Conservation (phyloP, 108 stramenopile species). For the Pseudonitzschia multiseries region DNA sequence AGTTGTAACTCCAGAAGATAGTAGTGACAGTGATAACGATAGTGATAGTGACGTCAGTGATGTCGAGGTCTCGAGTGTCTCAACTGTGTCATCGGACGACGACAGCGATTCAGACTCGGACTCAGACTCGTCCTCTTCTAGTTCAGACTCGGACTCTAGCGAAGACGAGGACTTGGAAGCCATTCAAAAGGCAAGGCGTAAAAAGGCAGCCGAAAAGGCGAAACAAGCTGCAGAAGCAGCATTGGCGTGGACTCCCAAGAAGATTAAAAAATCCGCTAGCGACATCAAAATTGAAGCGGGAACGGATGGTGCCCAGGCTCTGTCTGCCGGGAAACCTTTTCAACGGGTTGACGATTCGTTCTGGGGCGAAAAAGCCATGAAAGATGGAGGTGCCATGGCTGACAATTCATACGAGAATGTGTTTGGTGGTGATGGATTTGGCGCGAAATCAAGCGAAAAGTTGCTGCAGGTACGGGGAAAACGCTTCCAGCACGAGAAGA, state of each 20-base stretch:
- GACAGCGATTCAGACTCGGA: constrained; percentile 52
- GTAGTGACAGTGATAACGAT: constrained; percentile 12
- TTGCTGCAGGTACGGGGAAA: constrained; percentile 93
- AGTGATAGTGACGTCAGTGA: constrained; percentile 72
- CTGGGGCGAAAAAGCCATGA: constrained; percentile 88
- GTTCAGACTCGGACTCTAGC: constrained; percentile 31
- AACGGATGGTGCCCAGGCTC: constrained; percentile 87
- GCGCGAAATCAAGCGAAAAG: constrained; percentile 90
- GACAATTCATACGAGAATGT: constrained; percentile 93
- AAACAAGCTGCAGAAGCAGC: constrained; percentile 88
- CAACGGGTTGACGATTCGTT: constrained; percentile 90
- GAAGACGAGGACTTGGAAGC: constrained; percentile 44
- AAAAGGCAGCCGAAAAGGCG: constrained; percentile 54
- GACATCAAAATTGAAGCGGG: constrained; percentile 58
- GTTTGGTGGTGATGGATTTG: constrained; percentile 95
- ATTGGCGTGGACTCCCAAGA: constrained; percentile 69
- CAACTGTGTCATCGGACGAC: constrained; percentile 62
- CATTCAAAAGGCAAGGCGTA: constrained; percentile 47
- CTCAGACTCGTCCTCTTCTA: constrained; percentile 17
- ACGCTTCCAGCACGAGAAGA: constrained; percentile 99
- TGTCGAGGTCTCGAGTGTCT: constrained; percentile 88
- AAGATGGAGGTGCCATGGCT: constrained; percentile 90
- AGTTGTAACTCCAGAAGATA: constrained; percentile 29
- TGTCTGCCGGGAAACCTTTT: constrained; percentile 88
- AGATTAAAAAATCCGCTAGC: constrained; percentile 42